Evolutionary conservation across 495 filamentous ascomycete genomes (phyloP).

Genomic region (Aspergillus olivimuriae): DNA sequence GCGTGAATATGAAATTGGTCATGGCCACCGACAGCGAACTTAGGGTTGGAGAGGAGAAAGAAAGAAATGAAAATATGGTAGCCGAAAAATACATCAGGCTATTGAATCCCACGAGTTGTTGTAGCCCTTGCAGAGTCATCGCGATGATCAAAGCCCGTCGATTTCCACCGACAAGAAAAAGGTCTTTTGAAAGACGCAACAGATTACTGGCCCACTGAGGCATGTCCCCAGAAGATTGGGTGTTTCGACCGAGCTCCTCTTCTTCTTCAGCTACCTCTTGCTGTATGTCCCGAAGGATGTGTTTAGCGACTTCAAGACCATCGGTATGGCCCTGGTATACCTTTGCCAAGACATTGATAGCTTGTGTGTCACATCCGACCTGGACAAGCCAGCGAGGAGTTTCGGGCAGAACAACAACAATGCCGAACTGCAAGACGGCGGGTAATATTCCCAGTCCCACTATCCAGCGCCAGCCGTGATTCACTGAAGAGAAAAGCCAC

Average conservation of each 20-base stretch:
- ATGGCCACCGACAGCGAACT: slow-evolving; percentile 74
- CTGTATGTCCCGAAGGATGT: slow-evolving; percentile 58
- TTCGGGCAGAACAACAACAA: slow-evolving; percentile 70
- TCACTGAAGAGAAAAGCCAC: slow-evolving; percentile 54
- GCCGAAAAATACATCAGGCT: slow-evolving; percentile 94
- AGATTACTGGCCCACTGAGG: slow-evolving; percentile 25
- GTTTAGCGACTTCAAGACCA: slow-evolving; percentile 41
- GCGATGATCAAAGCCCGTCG: slow-evolving; percentile 76
- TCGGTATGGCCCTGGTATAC: slow-evolving; percentile 53
- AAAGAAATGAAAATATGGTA: slow-evolving; percentile 76
- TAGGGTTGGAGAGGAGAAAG: slow-evolving; percentile 74
- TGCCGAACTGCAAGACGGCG: slow-evolving; percentile 59
- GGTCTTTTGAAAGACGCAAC: slow-evolving; percentile 42
- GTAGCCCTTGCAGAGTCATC: slow-evolving; percentile 77
- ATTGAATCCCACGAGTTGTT: slow-evolving; percentile 90
- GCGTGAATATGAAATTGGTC: slow-evolving; percentile 79
- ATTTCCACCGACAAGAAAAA: slow-evolving; percentile 58
- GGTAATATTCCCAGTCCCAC: slow-evolving; percentile 80
- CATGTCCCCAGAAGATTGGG: slow-evolving; percentile 11
- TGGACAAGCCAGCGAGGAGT: slow-evolving; percentile 82
- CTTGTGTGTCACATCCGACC: slow-evolving; percentile 50
- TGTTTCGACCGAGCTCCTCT: slow-evolving; percentile 26
- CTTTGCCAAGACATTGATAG: slow-evolving; percentile 54
- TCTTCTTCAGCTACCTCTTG: slow-evolving; percentile 63
- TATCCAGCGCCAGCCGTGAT: slow-evolving; percentile 80